phyloP scores from a whole-genome alignment of 495 filamentous ascomycete genomes.

The Ramalina peruviana region DNA sequence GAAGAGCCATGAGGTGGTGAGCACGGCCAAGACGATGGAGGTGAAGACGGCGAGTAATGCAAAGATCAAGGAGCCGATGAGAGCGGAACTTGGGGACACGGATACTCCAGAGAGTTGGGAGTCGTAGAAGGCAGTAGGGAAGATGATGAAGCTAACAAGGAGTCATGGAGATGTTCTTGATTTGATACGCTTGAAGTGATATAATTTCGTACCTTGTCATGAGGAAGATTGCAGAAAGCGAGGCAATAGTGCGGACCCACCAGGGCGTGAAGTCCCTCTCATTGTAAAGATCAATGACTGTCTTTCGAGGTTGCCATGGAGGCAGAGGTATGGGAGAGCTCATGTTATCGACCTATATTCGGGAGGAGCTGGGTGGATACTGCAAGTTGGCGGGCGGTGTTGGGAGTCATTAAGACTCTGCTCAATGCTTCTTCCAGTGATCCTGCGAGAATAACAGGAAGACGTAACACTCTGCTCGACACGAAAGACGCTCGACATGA shows the following conservation, averaged over 20 bases:
- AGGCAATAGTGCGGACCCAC: slow-evolving; percentile 14
- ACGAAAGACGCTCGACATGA: no score
- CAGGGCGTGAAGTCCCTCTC: slow-evolving; percentile 14
- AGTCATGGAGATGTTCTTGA: not conserved
- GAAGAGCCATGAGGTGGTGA: slow-evolving; percentile 15
- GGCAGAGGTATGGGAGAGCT: slow-evolving; percentile 1
- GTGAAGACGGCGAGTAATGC: slow-evolving; percentile 8
- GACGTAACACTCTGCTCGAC: no score
- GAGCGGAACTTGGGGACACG: not conserved
- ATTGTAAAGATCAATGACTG: slow-evolving; percentile 17
- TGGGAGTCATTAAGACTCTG: no score
- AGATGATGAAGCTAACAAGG: slow-evolving; percentile 14
- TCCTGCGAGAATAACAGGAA: no score
- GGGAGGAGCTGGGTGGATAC: no score
- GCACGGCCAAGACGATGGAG: slow-evolving; percentile 2
- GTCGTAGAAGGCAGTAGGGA: slow-evolving; percentile 8
- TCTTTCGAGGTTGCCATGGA: slow-evolving; percentile 14
- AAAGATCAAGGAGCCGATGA: slow-evolving; percentile 8
- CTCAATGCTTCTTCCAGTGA: no score
- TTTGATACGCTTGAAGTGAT: not conserved
- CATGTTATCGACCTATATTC: no score
- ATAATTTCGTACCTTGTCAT: slow-evolving; percentile 11
- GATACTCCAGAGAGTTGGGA: no score
- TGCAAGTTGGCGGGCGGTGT: no score
- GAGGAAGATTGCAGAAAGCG: slow-evolving; percentile 10